Percentiles rank a stretch among this genome's conserved stretches.
These are phyloP conservation scores for Claviceps africana DNA, from an alignment of 2,329 filamentous ascomycete genomes.

Conservation along the genomic window DNA sequence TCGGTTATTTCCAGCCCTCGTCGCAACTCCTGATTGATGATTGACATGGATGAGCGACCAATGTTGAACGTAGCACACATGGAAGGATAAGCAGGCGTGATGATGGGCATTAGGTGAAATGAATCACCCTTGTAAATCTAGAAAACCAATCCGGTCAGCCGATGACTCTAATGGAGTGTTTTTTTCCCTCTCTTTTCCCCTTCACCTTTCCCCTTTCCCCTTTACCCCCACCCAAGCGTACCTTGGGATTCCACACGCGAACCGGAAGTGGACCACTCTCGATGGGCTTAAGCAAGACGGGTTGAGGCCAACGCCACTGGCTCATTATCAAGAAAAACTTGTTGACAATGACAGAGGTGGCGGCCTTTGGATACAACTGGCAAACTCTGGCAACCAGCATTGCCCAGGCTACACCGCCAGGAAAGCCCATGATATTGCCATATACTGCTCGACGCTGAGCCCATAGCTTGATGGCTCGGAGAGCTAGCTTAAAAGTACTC, in stretches of 20 bases:
- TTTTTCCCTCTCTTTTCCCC: background rate
- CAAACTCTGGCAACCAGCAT: conserved; percentile 95
- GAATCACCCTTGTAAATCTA: conserved; percentile 67
- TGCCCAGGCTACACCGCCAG: conserved; percentile 93
- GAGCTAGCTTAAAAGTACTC: conserved; percentile 75
- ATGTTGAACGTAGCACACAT: conserved; percentile 98
- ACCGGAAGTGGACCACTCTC: conserved; percentile 70
- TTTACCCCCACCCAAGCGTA: conserved; percentile 23
- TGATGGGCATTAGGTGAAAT: conserved; percentile 91
- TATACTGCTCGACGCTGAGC: conserved; percentile 86
- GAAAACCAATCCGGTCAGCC: conserved; percentile 7
- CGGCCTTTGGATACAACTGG: conserved; percentile 88
- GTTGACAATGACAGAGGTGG: conserved; percentile 72
- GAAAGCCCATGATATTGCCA: conserved; percentile 90
- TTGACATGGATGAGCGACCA: conserved; percentile 66
- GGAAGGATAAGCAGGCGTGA: conserved; percentile 91
- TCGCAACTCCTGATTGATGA: conserved; percentile 72
- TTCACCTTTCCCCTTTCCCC: too few relatives aligned
- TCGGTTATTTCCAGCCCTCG: conserved; percentile 65
- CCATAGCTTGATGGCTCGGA: conserved; percentile 93
- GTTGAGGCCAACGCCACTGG: conserved; percentile 86
- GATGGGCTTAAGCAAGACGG: conserved; percentile 79
- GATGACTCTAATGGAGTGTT: background rate
- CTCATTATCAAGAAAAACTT: conserved; percentile 92
- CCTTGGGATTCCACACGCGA: conserved; percentile 88